Evolutionary conservation across 805 yeast species (phyloP), one percentile per base, ranked within the genome.

Genomic region (Hanseniaspora occidentalis): DNA sequence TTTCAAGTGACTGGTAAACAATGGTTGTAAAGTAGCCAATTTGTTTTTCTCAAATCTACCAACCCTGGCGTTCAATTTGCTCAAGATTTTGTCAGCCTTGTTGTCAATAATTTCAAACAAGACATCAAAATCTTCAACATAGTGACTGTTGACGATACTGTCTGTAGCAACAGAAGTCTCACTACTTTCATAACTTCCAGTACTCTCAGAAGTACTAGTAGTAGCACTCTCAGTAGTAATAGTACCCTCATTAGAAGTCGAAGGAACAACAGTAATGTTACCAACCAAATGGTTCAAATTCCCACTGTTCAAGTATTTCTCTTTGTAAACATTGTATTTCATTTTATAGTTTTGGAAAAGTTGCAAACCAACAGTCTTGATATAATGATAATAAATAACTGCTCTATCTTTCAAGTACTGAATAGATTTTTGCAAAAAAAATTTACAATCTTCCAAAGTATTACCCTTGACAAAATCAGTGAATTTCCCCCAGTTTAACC

Each of bases 1-100:
- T 25, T 41, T 33, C 14, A 41, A 25, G 8, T 41, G 29, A 1
- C 23, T 19, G 5, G 38, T 37, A 35, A 37, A 41, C 3, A 5
- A 2, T 6, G 38, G 41, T 36, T 35, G 34, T 23, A 41, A 26
- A 9, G 34, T 37, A 6, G 2, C 3, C 6, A 35, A 9, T 23
- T 38, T 37, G 10, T 29, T 9, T 4, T 16, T 10, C n/a, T 41
- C 22, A 4, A 37, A 23, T 6, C 22, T 27, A 19, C 19, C 16
- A 10, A 41, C n/a, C 16, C 38, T 37, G 5, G 18, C 13, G 11
- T 35, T 25, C 27, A 41, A 37, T 8, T 24, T 35, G 3, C 6
- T 13, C 14, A 35, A 5, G 25, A 41, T 35, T 27, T 35, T 26
- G 2, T 27, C 34, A 6, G 41, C 22, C 26, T 37, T 37, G 7